A percentile compares a stretch with the other conserved stretches of the same genome.
Conservation (phyloP, 169 alveolate species). For the Cryptosporidium baileyi region DNA sequence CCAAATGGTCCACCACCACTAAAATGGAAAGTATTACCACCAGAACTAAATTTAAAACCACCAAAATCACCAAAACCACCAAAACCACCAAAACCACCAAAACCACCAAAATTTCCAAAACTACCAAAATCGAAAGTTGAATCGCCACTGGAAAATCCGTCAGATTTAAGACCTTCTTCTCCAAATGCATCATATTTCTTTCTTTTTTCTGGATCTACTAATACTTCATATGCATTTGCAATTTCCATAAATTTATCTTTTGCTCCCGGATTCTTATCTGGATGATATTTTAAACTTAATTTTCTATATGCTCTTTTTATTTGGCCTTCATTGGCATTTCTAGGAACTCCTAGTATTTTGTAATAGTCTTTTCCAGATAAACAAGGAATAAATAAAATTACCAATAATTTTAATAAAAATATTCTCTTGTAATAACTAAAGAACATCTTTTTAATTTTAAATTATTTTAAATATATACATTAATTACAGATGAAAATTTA, state of each 20-base stretch:
- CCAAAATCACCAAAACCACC: slow-evolving; percentile 77
- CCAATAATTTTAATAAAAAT: neutral
- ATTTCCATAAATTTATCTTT: slow-evolving; percentile 87
- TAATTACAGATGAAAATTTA: too few species aligned
- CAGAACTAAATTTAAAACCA: slow-evolving; percentile 66
- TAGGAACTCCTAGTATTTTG: slow-evolving; percentile 83
- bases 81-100: slow-evolving; percentile 81
- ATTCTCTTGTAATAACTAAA: neutral
- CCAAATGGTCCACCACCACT: slow-evolving; percentile 57
- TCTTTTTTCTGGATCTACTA: slow-evolving; percentile 89
- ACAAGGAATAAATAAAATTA: slow-evolving; percentile 22
- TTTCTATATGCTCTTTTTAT: slow-evolving; percentile 93
- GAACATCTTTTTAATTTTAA: too few species aligned
- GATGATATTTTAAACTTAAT: slow-evolving; percentile 89
- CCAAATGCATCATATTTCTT: slow-evolving; percentile 90
- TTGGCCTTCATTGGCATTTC: slow-evolving; percentile 85
- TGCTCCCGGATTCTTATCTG: slow-evolving; percentile 88
- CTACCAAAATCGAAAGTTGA: slow-evolving; percentile 72
- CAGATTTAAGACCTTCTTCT: slow-evolving; percentile 87
- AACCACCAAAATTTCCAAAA: slow-evolving; percentile 79
- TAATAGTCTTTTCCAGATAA: slow-evolving; percentile 82
- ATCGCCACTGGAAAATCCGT: slow-evolving; percentile 73
- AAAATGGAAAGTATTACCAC: slow-evolving; percentile 72
- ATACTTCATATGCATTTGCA: slow-evolving; percentile 92
- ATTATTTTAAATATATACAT: too few species aligned